Percentiles rank a stretch among this genome's conserved stretches.
Evolutionary conservation across 352 stramenopile species (phyloP).

Genomic region (Phytophthora pini): DNA sequence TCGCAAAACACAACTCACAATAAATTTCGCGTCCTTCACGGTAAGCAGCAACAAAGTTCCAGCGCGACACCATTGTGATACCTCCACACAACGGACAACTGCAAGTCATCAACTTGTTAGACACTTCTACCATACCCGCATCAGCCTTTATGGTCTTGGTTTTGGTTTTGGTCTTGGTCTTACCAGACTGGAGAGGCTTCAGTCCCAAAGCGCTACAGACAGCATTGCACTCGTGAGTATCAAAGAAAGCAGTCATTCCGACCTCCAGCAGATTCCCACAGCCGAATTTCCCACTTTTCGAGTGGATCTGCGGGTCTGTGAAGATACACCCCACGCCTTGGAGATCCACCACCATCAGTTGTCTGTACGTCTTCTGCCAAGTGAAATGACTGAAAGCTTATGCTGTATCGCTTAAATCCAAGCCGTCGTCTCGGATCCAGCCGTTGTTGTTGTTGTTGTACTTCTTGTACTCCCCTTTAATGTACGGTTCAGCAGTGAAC

Average conservation of each 20-base stretch:
- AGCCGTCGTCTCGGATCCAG: too few relatives aligned
- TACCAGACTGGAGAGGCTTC: conserved; percentile 12
- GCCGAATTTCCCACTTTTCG: conserved; percentile 27
- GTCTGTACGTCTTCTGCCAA: too few relatives aligned
- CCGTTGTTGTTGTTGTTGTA: too few relatives aligned
- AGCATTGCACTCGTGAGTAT: conserved; percentile 41
- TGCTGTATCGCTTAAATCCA: too few relatives aligned
- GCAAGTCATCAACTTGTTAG: conserved; percentile 28
- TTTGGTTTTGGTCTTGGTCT: neutral
- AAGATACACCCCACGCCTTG: too few relatives aligned
- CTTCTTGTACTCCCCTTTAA: too few relatives aligned
- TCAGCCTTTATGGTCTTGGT: neutral
- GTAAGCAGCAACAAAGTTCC: conserved; percentile 38
- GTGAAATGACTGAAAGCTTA: too few relatives aligned
- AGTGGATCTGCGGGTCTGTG: conserved; percentile 29
- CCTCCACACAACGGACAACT: conserved; percentile 45
- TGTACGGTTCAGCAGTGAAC: too few relatives aligned
- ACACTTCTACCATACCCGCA: neutral
- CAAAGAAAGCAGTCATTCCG: conserved; percentile 50
- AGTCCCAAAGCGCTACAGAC: conserved; percentile 36
- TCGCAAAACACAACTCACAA: too few relatives aligned
- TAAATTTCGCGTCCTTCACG: conserved; percentile 23
- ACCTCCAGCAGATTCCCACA: conserved; percentile 31
- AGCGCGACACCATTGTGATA: conserved; percentile 29
- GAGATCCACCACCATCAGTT: too few relatives aligned